Evolutionary conservation across 2,329 filamentous ascomycete genomes (phyloP).

Genomic region (Hawksworthiomyces lignivorus): DNA sequence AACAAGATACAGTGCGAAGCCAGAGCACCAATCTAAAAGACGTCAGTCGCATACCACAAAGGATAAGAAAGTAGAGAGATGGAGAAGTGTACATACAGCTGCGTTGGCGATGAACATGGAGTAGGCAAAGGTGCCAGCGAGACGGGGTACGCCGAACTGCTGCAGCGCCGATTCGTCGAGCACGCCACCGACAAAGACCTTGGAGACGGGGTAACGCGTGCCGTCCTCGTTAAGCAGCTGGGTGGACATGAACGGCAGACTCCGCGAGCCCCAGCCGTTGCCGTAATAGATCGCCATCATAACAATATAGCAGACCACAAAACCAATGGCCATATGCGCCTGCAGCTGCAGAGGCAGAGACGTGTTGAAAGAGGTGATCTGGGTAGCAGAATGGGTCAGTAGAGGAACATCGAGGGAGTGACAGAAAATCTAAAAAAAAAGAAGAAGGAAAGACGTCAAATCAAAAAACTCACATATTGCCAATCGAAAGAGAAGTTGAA

Average conservation of each 20-base stretch:
- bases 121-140: conserved; percentile 44
- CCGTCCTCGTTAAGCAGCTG: conserved; percentile 33
- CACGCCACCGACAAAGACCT: conserved; percentile 33
- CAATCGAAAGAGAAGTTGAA: conserved; percentile 45
- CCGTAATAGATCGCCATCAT: conserved; percentile 47
- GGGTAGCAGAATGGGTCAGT: not conserved
- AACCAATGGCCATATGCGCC: conserved; percentile 36
- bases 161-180: conserved; percentile 34
- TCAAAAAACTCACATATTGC: conserved; percentile 42
- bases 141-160: conserved; percentile 35
- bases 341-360: conserved; percentile 46
- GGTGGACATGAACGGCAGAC: conserved; percentile 49
- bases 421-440: not conserved
- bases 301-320: conserved; percentile 38
- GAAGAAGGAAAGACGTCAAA: conserved; percentile 5
- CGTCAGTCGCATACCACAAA: too few relatives aligned
- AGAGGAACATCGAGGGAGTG: not conserved
- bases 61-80: too few relatives aligned
- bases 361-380: conserved; percentile 47
- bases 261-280: conserved; percentile 37
- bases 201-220: conserved; percentile 28
- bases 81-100: conserved; percentile 40
- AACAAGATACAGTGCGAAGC: conserved; percentile 45
- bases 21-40: conserved; percentile 51
- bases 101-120: conserved; percentile 50